Percentiles rank a stretch among this genome's conserved stretches.
Conservation (phyloP, 306 rosid genomes). For the Citrullus mucosospermus region DNA sequence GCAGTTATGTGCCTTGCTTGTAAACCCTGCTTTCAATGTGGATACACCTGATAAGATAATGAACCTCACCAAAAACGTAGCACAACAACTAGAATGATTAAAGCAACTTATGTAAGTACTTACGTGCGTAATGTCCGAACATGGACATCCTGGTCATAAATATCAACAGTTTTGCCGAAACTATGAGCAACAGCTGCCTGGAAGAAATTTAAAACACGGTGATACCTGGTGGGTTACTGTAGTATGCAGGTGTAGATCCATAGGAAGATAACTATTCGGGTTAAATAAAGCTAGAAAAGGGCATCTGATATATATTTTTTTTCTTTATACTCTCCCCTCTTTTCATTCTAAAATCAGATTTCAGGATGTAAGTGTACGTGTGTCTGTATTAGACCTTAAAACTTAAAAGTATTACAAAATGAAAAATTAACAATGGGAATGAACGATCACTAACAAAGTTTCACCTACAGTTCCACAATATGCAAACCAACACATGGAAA, state of each 20-base stretch:
- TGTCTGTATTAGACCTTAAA: not conserved
- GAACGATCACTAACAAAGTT: not conserved
- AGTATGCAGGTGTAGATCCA: not conserved
- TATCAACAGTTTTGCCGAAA: conserved; percentile 60
- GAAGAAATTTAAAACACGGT: conserved; percentile 6
- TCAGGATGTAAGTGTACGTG: not conserved
- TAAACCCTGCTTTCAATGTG: not conserved
- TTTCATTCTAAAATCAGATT: not conserved
- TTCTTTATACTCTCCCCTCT: not conserved
- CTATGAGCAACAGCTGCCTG: conserved; percentile 82
- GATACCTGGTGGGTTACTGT: not conserved
- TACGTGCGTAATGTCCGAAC: conserved; percentile 64
- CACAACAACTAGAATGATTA: not conserved
- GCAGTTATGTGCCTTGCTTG: not conserved
- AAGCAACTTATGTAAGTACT: conserved; percentile 17
- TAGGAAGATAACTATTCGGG: not conserved
- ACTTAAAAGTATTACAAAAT: not conserved
- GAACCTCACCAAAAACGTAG: not conserved
- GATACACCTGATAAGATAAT: not conserved
- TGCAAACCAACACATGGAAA: not conserved
- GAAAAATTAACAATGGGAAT: not conserved
- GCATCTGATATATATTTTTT: not conserved
- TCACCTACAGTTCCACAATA: not conserved
- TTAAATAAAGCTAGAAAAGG: not conserved
- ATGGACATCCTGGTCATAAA: conserved; percentile 87